Evolutionary conservation across 345 rosid species (phyloP).

Genomic region (Reutealis trisperma): DNA sequence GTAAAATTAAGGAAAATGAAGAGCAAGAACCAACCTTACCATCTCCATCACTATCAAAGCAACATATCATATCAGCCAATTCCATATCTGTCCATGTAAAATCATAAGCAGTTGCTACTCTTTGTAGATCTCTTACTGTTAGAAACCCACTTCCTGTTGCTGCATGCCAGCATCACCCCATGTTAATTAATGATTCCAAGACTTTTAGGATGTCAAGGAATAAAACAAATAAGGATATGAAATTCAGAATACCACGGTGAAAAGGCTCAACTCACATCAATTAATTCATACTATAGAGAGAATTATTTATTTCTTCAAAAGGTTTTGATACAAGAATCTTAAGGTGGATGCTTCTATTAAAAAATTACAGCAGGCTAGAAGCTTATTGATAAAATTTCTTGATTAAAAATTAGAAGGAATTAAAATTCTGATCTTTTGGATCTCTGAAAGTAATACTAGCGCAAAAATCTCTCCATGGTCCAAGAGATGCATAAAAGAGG

Average conservation of each 20-base stretch:
- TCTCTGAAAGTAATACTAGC: background rate
- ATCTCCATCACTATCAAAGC: conserved; percentile 65
- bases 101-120: conserved; percentile 62
- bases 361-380: background rate
- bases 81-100: conserved; percentile 74
- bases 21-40: conserved; percentile 57
- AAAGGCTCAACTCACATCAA: background rate
- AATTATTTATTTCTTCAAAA: background rate
- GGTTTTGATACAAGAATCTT: background rate
- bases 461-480: background rate
- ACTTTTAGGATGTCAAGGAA: background rate
- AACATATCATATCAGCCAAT: conserved; percentile 70
- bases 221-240: background rate
- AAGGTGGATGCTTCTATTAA: background rate
- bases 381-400: background rate
- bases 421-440: background rate
- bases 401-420: background rate
- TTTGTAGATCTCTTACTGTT: conserved; percentile 49
- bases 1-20: background rate
- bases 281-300: background rate
- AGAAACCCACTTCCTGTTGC: conserved; percentile 66
- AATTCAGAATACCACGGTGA: background rate
- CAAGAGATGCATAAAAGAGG: background rate
- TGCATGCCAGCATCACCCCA: conserved; percentile 35
- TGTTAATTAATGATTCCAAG: conserved; percentile 11